Base-by-base conservation (phyloP, 352 stramenopile genomes). In the Phytophthora fragariaefolia region DNA sequence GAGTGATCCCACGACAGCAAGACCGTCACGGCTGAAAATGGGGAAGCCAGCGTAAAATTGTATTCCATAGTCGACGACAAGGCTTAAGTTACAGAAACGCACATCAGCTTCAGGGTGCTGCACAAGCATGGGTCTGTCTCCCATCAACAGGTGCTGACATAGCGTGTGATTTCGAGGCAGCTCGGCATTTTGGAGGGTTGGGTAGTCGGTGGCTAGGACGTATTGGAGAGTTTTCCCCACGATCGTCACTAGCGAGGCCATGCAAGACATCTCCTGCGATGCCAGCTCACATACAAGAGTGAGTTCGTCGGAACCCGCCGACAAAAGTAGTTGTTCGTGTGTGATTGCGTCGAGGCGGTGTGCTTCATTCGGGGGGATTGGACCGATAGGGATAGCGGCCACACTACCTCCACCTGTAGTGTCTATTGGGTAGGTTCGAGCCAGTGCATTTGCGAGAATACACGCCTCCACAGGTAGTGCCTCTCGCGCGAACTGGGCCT, bases 1-100 rank as follows among this genome's bases (percentile, higher is more conserved):
- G 6, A 80, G 13, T 0, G 73, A 66, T 8, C 73, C 73, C 1
- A 77, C 61, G 12, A 77, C 61, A 9, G 65, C 62, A 13, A 62
- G 45, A 6, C 56, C 58, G 18, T 67, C 51, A 12, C 34, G 36
- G 10, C 52, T 66, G 40, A 69, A 69, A 17, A 80, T 49, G 27
- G 81, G 81, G 67, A 85, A 87, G 27, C 81, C 81, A 47, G 60
- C 76, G 67, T 90, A 87, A 58, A 86, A 87, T 20, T 80, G 74
- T 15, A 77, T 47, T 20, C 69, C 65, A 15, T 78, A 60, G 38
- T 68, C 52, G 32, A 70, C 57, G 18, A 86, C 60, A 0, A 67
- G 61, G n/a, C 27, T 56, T 26, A 77, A 56, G 23, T 76, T 65
- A 26, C 58, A 50, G 57, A 91, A 91, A 42, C 80, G 83, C 23